Conservation (phyloP, 495 filamentous ascomycete genomes). For the Cercophora scortea region DNA sequence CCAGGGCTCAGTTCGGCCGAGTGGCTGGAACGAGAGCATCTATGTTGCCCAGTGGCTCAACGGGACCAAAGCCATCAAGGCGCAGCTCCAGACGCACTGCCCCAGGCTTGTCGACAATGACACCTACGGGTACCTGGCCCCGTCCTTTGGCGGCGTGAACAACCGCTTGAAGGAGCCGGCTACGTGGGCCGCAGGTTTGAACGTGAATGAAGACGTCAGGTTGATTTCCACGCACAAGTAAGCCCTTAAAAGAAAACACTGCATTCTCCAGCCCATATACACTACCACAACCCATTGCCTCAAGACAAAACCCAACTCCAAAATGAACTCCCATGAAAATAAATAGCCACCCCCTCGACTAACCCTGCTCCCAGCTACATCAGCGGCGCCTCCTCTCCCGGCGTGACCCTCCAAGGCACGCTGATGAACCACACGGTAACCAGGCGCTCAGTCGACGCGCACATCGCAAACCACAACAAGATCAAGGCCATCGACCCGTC, state of each 20-base stretch:
- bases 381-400: conserved; percentile 50
- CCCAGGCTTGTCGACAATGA: conserved; percentile 37
- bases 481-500: conserved; percentile 29
- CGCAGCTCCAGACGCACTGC: conserved; percentile 41
- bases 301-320: background rate
- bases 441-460: conserved; percentile 37
- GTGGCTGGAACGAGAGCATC: conserved; percentile 46
- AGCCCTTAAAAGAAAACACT: no score
- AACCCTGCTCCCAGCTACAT: conserved; percentile 45
- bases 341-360: background rate
- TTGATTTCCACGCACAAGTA: conserved; percentile 60
- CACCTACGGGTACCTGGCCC: conserved; percentile 48
- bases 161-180: conserved; percentile 45
- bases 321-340: background rate
- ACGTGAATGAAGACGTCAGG: conserved; percentile 42
- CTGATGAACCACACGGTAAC: conserved; percentile 61
- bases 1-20: conserved; percentile 45
- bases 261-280: no score
- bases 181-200: conserved; percentile 45
- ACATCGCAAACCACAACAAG: conserved; percentile 36
- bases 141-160: conserved; percentile 50
- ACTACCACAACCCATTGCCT: background rate
- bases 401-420: conserved; percentile 56
- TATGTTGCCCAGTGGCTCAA: conserved; percentile 58
- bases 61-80: conserved; percentile 42